phyloP scores from a whole-genome alignment of 202 grass and related monocot genomes.

The Carex sylvatica region DNA sequence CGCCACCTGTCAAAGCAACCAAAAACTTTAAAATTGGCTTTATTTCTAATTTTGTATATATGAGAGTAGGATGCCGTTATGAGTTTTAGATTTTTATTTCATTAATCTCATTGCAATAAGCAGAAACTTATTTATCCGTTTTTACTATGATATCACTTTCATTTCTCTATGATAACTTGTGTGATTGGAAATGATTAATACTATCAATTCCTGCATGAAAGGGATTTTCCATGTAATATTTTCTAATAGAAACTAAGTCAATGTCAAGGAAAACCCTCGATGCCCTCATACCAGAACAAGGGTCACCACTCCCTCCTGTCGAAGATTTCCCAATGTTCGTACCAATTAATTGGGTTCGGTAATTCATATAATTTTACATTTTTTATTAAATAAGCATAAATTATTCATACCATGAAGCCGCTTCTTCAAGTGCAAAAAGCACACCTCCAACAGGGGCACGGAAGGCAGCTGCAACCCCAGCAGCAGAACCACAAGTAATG shows the following conservation, averaged over 20 bases:
- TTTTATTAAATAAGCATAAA: not conserved
- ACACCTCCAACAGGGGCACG: constrained; percentile 92
- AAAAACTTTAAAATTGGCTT: not conserved
- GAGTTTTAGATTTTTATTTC: not conserved
- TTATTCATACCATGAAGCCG: constrained; percentile 70
- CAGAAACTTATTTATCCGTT: not conserved
- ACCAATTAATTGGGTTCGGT: not conserved
- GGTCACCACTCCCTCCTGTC: not conserved
- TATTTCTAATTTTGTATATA: not conserved
- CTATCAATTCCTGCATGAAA: not conserved
- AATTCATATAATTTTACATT: not conserved
- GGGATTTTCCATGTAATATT: not conserved
- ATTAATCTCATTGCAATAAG: not conserved
- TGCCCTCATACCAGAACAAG: not conserved
- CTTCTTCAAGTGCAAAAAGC: constrained; percentile 96
- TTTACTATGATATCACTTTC: not conserved
- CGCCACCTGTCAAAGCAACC: constrained; percentile 66
- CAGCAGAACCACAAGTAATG: constrained; percentile 88
- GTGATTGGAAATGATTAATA: not conserved
- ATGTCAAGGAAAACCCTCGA: not conserved
- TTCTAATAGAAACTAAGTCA: not conserved
- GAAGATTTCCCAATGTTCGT: not conserved
- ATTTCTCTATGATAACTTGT: not conserved
- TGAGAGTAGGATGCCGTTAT: not conserved
- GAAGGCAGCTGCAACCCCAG: constrained; percentile 91